Evolutionary conservation across 1,284 basidiomycete genomes (phyloP).

Genomic region (Chalciporus sp.): DNA sequence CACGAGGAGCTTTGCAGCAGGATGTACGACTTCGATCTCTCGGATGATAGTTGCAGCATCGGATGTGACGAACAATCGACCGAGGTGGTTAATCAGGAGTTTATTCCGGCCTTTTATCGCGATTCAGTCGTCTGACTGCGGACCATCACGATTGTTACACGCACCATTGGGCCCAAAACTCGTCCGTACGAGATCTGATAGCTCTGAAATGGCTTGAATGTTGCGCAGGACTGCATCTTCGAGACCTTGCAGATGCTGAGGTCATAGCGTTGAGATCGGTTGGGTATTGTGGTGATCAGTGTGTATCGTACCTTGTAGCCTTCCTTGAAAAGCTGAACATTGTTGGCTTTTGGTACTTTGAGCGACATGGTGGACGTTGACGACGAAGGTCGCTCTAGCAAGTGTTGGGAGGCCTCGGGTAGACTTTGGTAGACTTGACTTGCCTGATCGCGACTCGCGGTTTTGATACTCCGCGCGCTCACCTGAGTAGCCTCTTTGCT

Average conservation of each 20-base stretch:
- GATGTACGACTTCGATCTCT: constrained; percentile 98
- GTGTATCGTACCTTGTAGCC: constrained; percentile 76
- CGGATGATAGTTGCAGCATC: constrained; percentile 99
- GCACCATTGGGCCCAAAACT: constrained; percentile 95
- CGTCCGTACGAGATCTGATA: constrained; percentile 94
- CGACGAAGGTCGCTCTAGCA: background rate
- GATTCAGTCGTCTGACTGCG: constrained; percentile 3
- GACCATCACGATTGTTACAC: constrained; percentile 27
- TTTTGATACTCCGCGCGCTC: constrained; percentile 18
- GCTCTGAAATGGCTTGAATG: constrained; percentile 92
- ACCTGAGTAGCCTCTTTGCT: too few relatives aligned
- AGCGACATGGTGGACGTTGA: constrained; percentile 68
- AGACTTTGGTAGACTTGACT: constrained; percentile 10
- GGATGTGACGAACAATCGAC: constrained; percentile 94
- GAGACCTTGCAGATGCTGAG: constrained; percentile 82
- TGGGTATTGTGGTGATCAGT: constrained; percentile 7
- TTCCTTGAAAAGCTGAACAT: constrained; percentile 92
- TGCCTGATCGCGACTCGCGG: background rate
- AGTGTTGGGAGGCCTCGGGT: background rate
- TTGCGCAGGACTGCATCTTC: constrained; percentile 95
- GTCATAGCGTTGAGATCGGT: constrained; percentile 5
- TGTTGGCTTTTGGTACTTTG: constrained; percentile 91
- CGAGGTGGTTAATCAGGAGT: constrained; percentile 95
- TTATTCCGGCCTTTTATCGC: constrained; percentile 81
- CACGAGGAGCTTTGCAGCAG: constrained; percentile 95